Evolutionary conservation across 2,329 filamentous ascomycete species (phyloP).

Genomic region (Alternaria tenuissima): DNA sequence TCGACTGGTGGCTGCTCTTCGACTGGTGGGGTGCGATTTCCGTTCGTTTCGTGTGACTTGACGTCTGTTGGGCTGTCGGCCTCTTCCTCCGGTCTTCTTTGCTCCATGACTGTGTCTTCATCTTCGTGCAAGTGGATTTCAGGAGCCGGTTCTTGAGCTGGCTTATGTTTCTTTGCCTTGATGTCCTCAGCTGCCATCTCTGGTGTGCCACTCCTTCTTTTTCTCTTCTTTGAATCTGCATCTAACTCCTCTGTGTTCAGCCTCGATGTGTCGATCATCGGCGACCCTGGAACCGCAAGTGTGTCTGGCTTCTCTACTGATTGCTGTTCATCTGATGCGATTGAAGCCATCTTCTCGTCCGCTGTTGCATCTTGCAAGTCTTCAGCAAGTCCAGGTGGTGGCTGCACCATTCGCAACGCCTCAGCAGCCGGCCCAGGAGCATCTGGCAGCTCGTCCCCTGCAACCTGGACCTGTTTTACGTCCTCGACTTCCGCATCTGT

Average conservation of each 20-base stretch:
- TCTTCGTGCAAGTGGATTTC: slow-evolving; percentile 43
- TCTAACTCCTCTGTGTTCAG: slow-evolving; percentile 49
- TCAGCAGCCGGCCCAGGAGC: slow-evolving; percentile 36
- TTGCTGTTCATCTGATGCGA: slow-evolving; percentile 35
- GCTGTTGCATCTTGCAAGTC: slow-evolving; percentile 8
- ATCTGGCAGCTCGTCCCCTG: slow-evolving; percentile 25
- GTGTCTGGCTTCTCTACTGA: slow-evolving; percentile 45
- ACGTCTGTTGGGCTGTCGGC: slow-evolving; percentile 16
- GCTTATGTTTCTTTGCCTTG: slow-evolving; percentile 55
- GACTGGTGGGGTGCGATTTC: slow-evolving; percentile 4
- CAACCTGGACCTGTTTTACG: slow-evolving; percentile 8
- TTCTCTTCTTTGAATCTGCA: slow-evolving; percentile 52
- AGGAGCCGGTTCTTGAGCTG: slow-evolving; percentile 44
- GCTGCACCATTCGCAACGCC: slow-evolving; percentile 24
- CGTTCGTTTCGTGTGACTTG: slow-evolving; percentile 11
- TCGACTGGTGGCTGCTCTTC: slow-evolving; percentile 6
- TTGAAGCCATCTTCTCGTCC: slow-evolving; percentile 29
- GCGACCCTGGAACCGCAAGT: slow-evolving; percentile 34
- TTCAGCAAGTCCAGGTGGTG: slow-evolving; percentile 7
- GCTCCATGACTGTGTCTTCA: slow-evolving; percentile 43
- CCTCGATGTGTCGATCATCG: slow-evolving; percentile 43
- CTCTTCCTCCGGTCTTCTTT: slow-evolving; percentile 32
- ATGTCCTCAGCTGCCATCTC: slow-evolving; percentile 47
- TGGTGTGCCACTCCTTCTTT: slow-evolving; percentile 52
- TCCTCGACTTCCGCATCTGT: slow-evolving; percentile 21